A percentile compares a stretch with the other conserved stretches of the same genome.
These are phyloP conservation scores for Fraxinus cuspidata DNA, from an alignment of 257 asterid species.

Conservation along the genomic window DNA sequence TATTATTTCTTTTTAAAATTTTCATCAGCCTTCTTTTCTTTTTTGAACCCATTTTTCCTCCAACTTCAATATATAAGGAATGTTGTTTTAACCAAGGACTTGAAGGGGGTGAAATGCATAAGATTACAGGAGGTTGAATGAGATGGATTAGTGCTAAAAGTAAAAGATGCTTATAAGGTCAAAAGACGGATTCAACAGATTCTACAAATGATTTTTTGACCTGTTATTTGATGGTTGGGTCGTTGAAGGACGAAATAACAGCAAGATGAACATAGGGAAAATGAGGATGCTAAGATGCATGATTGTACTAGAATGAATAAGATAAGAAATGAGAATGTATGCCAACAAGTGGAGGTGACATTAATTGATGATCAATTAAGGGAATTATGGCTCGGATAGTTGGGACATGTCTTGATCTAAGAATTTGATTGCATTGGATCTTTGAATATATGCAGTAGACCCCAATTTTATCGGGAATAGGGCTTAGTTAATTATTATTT, in stretches of 20 bases:
- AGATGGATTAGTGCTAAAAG: neutral
- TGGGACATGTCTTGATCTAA: neutral
- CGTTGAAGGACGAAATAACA: too few species aligned
- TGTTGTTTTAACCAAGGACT: neutral
- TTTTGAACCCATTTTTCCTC: neutral
- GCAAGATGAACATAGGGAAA: neutral
- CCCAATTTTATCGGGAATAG: neutral
- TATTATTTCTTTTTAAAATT: conserved; percentile 6
- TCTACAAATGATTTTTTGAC: neutral
- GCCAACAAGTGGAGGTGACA: neutral
- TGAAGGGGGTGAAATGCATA: neutral
- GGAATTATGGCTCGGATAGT: neutral
- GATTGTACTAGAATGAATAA: neutral
- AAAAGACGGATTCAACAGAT: neutral
- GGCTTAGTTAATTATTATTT: neutral
- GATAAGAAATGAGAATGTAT: neutral
- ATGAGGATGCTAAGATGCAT: neutral
- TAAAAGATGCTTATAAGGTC: neutral
- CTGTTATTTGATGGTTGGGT: neutral
- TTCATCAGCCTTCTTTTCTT: too few species aligned
- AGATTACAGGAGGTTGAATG: neutral
- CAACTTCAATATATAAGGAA: neutral
- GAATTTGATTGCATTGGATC: neutral
- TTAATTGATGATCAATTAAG: neutral
- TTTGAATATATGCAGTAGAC: neutral